Conservation (phyloP, 2,329 filamentous ascomycete species). For the Diplodia scrobiculata region DNA sequence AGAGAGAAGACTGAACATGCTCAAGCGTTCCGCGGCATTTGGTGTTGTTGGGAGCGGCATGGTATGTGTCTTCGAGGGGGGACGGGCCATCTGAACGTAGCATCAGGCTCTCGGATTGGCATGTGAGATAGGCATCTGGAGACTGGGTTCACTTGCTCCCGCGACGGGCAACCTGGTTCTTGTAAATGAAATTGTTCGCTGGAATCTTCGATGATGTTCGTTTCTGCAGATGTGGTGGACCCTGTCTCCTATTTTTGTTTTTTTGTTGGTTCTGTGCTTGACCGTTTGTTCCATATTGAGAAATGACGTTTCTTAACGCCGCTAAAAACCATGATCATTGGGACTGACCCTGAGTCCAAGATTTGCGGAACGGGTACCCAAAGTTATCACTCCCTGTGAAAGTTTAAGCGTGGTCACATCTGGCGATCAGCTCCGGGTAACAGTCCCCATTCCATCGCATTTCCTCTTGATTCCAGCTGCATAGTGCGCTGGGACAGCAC, state of each 20-base stretch:
- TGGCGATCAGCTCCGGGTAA: too few relatives aligned
- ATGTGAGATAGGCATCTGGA: not conserved
- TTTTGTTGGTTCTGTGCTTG: not conserved
- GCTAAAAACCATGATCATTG: too few relatives aligned
- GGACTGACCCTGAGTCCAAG: too few relatives aligned
- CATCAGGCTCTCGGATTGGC: too few relatives aligned
- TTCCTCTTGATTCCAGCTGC: too few relatives aligned
- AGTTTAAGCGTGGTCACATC: too few relatives aligned
- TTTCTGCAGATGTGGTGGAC: not conserved
- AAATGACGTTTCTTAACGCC: not conserved
- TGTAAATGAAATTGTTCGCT: not conserved
- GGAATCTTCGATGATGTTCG: not conserved
- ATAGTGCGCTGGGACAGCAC: too few relatives aligned
- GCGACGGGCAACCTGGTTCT: not conserved
- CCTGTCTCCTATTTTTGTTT: not conserved
- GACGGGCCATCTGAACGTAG: not conserved
- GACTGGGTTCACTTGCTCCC: not conserved
- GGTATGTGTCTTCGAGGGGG: not conserved
- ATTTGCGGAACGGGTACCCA: too few relatives aligned
- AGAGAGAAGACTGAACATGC: not conserved
- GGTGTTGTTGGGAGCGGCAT: not conserved
- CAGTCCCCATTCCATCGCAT: too few relatives aligned
- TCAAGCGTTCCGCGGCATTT: not conserved
- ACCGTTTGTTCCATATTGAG: not conserved
- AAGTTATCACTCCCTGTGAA: too few relatives aligned